Evolutionary conservation across 306 rosid species (phyloP), one percentile per base, ranked within the genome.

Genomic region (Albizia julibrissin): DNA sequence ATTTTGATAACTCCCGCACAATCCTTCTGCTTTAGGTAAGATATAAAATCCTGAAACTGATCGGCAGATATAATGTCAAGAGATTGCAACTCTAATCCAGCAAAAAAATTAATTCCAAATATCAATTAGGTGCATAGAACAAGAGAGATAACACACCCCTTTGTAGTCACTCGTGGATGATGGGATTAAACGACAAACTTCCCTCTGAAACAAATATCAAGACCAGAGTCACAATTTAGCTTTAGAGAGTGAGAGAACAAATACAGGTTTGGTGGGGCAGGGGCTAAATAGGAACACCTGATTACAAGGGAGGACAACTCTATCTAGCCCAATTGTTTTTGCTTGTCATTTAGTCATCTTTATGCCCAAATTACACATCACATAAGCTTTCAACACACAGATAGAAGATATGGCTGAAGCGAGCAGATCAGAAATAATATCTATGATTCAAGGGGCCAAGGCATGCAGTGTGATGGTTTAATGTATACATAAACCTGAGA

Each of bases 1-100:
- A 93, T 84, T 85, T 95, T 95, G 61, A 93, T 95, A 72, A 95
- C 99, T 84, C 99, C 99, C 0, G 99, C 95, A 84, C 99, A 95
- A 49, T 91, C 99, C 86, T 94, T 95, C 91, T 93, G 98, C 92
- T 95, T 92, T 83, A 95, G 88, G 91, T 95, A 95, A 56, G 92
- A 81, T 83, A 92, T 67, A 74, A 93, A 93, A 87, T 92, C 99
- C 97, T 93, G 99, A 91, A 93, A 93, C 99, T 95, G 97, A 81
- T 86, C 27, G 64, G 62, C 65, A 84, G 50, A 79, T 42, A 77
- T 19, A 4, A 76, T 76, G 85, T 81, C 89, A 75, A 50, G 24
- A 52, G 16, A 72, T 74, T 61, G 74, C 61, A 75, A 61, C 42
- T 62, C 61, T 47, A n/a, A 59, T 18, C 19, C 70, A 52, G 47